These are phyloP conservation scores for Xylaria bambusicola DNA, from an alignment of 495 filamentous ascomycete species.

Conservation along the genomic window DNA sequence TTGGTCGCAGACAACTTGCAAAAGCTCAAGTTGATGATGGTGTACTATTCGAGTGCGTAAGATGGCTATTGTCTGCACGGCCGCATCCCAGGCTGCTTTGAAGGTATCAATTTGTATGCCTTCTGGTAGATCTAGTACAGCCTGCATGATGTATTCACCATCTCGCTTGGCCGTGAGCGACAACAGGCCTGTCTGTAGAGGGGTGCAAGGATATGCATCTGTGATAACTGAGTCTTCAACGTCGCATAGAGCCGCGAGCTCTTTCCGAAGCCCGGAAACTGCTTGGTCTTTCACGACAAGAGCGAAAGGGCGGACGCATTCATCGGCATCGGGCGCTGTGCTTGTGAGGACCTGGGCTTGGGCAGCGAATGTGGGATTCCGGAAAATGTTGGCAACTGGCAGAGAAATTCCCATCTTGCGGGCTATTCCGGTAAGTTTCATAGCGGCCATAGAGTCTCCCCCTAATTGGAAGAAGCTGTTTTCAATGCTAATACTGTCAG, in stretches of 20 bases:
- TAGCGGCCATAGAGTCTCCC: constrained; percentile 67
- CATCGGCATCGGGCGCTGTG: constrained; percentile 12
- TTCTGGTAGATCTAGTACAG: constrained; percentile 44
- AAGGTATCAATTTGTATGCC: constrained; percentile 40
- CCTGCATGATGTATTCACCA: constrained; percentile 36
- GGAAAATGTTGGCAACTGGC: constrained; percentile 38
- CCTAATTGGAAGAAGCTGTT: constrained; percentile 61
- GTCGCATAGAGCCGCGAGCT: constrained; percentile 48
- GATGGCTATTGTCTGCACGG: constrained; percentile 1
- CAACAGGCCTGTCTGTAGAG: constrained; percentile 59
- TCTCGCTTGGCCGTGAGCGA: constrained; percentile 39
- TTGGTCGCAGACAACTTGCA: constrained; percentile 21
- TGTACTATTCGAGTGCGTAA: constrained; percentile 31
- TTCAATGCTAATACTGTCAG: constrained; percentile 41
- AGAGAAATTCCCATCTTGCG: constrained; percentile 22
- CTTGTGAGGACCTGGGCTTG: constrained; percentile 16
- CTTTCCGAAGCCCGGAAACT: constrained; percentile 17
- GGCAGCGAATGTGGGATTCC: not conserved
- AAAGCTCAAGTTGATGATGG: constrained; percentile 19
- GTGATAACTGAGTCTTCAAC: constrained; percentile 47
- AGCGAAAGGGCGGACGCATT: constrained; percentile 36
- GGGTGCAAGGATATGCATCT: constrained; percentile 61
- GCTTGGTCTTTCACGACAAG: constrained; percentile 46
- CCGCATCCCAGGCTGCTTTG: constrained; percentile 42
- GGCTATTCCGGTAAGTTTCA: constrained; percentile 38